These are phyloP conservation scores for Eleusine indica DNA, from an alignment of 176 grass and related monocot genomes.

Conservation along the genomic window DNA sequence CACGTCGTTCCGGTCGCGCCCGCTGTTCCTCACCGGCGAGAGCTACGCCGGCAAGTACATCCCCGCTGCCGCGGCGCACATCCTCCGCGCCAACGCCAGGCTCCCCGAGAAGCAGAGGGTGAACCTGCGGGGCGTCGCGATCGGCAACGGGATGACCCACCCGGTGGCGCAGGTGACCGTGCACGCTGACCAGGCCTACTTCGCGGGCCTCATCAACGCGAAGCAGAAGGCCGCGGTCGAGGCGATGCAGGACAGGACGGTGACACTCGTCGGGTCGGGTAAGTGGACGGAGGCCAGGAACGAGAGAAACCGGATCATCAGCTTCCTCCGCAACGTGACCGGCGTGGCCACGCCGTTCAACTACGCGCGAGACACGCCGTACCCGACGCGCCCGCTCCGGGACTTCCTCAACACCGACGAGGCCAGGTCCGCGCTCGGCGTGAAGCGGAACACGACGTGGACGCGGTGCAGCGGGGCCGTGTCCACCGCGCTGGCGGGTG, in stretches of 20 bases:
- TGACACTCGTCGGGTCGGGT: background rate
- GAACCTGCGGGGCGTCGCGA: conserved; percentile 45
- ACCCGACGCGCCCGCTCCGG: background rate
- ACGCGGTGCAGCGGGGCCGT: conserved; percentile 46
- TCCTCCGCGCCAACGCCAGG: background rate
- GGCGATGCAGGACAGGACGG: conserved; percentile 36
- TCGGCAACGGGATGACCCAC: conserved; percentile 56
- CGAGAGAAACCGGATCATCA: background rate
- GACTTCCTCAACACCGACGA: conserved; percentile 44
- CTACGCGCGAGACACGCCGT: conserved; percentile 13
- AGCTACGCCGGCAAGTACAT: conserved; percentile 70
- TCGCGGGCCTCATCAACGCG: conserved; percentile 50
- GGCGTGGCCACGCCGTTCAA: conserved; percentile 48
- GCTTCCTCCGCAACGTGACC: conserved; percentile 36
- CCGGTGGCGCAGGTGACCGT: conserved; percentile 39
- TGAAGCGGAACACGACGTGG: conserved; percentile 18
- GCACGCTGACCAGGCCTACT: conserved; percentile 46
- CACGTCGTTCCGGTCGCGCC: conserved; percentile 30
- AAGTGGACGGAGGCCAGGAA: conserved; percentile 39
- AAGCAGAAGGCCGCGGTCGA: conserved; percentile 20
- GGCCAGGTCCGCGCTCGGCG: conserved; percentile 47
- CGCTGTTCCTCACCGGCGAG: conserved; percentile 55
- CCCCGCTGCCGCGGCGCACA: conserved; percentile 34
- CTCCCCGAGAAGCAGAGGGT: conserved; percentile 1
- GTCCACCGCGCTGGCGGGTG: conserved; percentile 37